Evolutionary conservation across 495 filamentous ascomycete genomes (phyloP).

Genomic region (Penicillium daleae): DNA sequence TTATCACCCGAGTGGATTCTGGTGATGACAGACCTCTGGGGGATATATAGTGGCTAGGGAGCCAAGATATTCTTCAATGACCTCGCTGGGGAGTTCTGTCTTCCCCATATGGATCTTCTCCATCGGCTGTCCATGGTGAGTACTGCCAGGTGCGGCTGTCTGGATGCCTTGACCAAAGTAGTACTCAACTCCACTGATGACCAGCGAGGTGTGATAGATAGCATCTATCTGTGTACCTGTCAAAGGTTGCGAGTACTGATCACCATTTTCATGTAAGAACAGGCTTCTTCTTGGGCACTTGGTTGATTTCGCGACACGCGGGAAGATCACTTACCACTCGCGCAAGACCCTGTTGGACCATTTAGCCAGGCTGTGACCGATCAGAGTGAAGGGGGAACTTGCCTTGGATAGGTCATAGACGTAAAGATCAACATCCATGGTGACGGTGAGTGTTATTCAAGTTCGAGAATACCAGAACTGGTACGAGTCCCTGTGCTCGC

Average conservation of each 20-base stretch:
- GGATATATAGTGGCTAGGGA: constrained; percentile 83
- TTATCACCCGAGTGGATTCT: not conserved
- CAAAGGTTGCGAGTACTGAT: constrained; percentile 53
- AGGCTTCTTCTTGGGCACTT: too few species aligned
- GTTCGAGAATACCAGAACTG: not conserved
- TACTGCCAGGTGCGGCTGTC: constrained; percentile 74
- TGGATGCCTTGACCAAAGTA: constrained; percentile 80
- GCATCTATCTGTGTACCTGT: constrained; percentile 81
- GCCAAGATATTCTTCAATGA: constrained; percentile 87
- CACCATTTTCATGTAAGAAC: constrained; percentile 18
- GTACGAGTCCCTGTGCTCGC: not conserved
- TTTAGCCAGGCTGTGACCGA: constrained; percentile 15
- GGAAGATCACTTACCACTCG: constrained; percentile 44
- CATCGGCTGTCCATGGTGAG: constrained; percentile 85
- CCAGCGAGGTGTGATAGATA: constrained; percentile 88
- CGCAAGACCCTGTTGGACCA: constrained; percentile 46
- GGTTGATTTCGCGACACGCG: constrained; percentile 1
- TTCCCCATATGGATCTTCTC: constrained; percentile 72
- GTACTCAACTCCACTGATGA: constrained; percentile 76
- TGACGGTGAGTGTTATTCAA: constrained; percentile 4
- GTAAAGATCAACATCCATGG: constrained; percentile 88
- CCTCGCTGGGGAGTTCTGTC: constrained; percentile 78
- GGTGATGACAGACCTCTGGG: constrained; percentile 59
- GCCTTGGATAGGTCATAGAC: constrained; percentile 92
- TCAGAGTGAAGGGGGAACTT: constrained; percentile 7